Evolutionary conservation across 2,329 filamentous ascomycete species (phyloP), one percentile per base, ranked within the genome.

Genomic region (Aspergillaceae sp.): DNA sequence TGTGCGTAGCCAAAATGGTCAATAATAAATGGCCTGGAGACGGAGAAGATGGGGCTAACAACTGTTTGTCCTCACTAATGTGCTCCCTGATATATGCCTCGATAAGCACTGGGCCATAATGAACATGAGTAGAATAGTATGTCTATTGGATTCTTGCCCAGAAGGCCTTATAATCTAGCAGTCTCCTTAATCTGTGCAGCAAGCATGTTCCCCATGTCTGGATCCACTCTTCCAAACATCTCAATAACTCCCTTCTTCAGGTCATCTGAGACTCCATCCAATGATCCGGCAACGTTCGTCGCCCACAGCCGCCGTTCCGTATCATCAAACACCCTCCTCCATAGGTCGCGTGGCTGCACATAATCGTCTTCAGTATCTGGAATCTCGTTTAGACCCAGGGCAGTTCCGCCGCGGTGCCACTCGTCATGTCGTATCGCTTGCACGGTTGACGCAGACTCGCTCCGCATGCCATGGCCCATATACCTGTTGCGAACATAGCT

Each of bases 401-500:
- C 30, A 7, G 46, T 52, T 34, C 56, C 52, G 5, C 50, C 48
- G 32, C 52, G 43, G 10, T 59, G 47, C 40, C 44, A 51, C 43
- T 58, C 51, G 33, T 49, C 50, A 48, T 60, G 56, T 10, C 53
- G 54, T 11, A 58, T 50, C 5, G 54, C 47, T 11, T 54, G 51
- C 11, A 51, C 41, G n/a, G 44, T 35, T 19, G n/a, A 36, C 19
- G 5, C n/a, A 19, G 34, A 36, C 37, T 51, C 49, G 41, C 47
- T 51, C 7, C 40, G 44, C 0, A 57, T 29, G 3, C 52, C 56
- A 7, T 36, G n/a, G 1, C 56, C 55, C 4, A 52, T 53, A 7
- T 64, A 43, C 9, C 50, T 52, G 29, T 55, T 65, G 28, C 57
- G 56, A 4, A 64, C 54, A 56, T 82, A 83, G 65, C 78, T 79